phyloP scores from a whole-genome alignment of 495 filamentous ascomycete species.

The Penicillium herquei region DNA sequence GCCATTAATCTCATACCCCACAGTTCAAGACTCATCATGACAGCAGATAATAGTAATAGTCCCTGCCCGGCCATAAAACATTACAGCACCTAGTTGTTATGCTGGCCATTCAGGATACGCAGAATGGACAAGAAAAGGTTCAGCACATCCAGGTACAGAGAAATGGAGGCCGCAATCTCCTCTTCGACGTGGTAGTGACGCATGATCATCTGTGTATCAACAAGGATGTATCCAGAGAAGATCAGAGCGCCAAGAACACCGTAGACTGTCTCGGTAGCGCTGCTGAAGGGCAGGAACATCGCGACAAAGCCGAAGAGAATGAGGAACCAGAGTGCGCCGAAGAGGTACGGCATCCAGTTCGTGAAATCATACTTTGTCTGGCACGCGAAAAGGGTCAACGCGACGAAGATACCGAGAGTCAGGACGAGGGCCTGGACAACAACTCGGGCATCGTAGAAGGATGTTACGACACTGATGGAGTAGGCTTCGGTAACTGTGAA shows the following conservation, averaged over 20 bases:
- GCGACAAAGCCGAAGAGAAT: slow-evolving; percentile 91
- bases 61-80: no score
- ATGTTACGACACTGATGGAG: slow-evolving; percentile 84
- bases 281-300: slow-evolving; percentile 77
- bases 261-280: slow-evolving; percentile 78
- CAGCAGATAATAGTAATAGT: not conserved
- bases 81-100: slow-evolving; percentile 64
- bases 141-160: slow-evolving; percentile 92
- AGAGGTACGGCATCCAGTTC: slow-evolving; percentile 91
- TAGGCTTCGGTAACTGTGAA: slow-evolving; percentile 96
- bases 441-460: slow-evolving; percentile 76
- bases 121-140: slow-evolving; percentile 95
- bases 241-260: slow-evolving; percentile 76
- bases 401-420: slow-evolving; percentile 90
- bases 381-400: slow-evolving; percentile 90
- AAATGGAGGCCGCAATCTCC: slow-evolving; percentile 95
- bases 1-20: not conserved
- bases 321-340: slow-evolving; percentile 83
- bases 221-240: slow-evolving; percentile 91
- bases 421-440: slow-evolving; percentile 89
- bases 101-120: slow-evolving; percentile 83
- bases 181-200: slow-evolving; percentile 96
- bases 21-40: not conserved
- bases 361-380: slow-evolving; percentile 99
- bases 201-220: slow-evolving; percentile 95